Evolutionary conservation across 768 basidiomycete genomes (phyloP), one percentile per base, ranked within the genome.

Genomic region (Mycena vulgaris): DNA sequence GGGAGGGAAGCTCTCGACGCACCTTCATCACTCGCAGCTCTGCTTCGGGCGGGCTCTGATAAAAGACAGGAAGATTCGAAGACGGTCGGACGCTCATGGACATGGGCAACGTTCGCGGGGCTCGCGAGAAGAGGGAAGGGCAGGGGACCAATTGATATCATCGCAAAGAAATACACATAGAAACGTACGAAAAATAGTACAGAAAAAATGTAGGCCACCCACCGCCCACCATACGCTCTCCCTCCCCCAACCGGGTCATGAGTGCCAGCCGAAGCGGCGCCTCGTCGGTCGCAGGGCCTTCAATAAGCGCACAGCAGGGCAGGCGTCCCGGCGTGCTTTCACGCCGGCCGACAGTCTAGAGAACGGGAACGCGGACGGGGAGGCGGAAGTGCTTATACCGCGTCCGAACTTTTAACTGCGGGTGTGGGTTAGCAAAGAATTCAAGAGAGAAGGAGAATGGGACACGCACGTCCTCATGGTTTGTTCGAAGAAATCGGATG

Each of bases 321-420:
- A 75, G 75, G 37, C 78, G 79, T 83, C 81, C 63, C 72, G 71
- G 83, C 64, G 80, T 80, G 66, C 89, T 58, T 59, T 47, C 47
- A 68, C 56, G 71, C 57, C 71, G 63, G 71, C 63, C 71, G 53
- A 66, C 76, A 70, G 42, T 94, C 88, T 94, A 86, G 93, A 87
- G 89, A 92, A 94, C 93, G 92, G 93, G 93, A 94, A 95, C 94
- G 94, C 94, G 94, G 92, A 89, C 93, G 89, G 90, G 93, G 90
- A 94, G 89, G 88, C 90, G 92, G 91, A 88, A 87, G 82, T 88
- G 89, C 89, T 92, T 85, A 83, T 79, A 83, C 92, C 93, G 79
- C 87, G 94, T 89, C 92, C 94, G 94, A 95, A 95, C 94, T 95
- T 93, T 93, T 89, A 79, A 90, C 71, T 72, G 71, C 14, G 28